phyloP scores from a whole-genome alignment of 2,329 filamentous ascomycete species.

The Paraphoma sp. region DNA sequence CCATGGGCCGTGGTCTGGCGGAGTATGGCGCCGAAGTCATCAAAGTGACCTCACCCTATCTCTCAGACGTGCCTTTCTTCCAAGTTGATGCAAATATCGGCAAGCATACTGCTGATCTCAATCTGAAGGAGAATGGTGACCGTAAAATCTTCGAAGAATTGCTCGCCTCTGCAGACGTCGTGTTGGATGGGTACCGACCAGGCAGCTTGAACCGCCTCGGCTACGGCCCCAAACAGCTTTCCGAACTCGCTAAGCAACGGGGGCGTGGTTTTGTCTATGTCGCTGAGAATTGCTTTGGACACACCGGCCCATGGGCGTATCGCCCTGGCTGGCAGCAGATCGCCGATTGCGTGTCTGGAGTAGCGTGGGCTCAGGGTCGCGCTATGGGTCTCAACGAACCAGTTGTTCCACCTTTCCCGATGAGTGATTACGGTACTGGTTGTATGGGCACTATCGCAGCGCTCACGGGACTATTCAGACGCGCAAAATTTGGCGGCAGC shows the following conservation, averaged over 20 bases:
- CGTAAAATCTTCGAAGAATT: conserved; percentile 64
- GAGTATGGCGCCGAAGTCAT: conserved; percentile 78
- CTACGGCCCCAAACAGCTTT: conserved; percentile 64
- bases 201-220: conserved; percentile 69
- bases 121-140: conserved; percentile 65
- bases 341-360: conserved; percentile 68
- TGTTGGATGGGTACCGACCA: conserved; percentile 74
- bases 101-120: conserved; percentile 70
- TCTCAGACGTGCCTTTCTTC: conserved; percentile 76
- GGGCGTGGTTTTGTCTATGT: conserved; percentile 72
- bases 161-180: conserved; percentile 67
- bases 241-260: conserved; percentile 60
- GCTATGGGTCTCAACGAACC: conserved; percentile 69
- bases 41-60: conserved; percentile 70
- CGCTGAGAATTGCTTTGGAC: conserved; percentile 75
- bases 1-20: conserved; percentile 73
- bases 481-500: conserved; percentile 68
- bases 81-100: conserved; percentile 76
- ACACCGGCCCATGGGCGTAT: conserved; percentile 66
- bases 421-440: conserved; percentile 71
- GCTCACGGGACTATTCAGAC: conserved; percentile 67
- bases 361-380: conserved; percentile 67
- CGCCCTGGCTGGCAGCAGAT: conserved; percentile 77
- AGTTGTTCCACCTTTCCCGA: conserved; percentile 68
- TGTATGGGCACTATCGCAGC: conserved; percentile 74